Base-by-base conservation (phyloP, 2,329 filamentous ascomycete genomes). In the Phyllosticta citrichinensis region DNA sequence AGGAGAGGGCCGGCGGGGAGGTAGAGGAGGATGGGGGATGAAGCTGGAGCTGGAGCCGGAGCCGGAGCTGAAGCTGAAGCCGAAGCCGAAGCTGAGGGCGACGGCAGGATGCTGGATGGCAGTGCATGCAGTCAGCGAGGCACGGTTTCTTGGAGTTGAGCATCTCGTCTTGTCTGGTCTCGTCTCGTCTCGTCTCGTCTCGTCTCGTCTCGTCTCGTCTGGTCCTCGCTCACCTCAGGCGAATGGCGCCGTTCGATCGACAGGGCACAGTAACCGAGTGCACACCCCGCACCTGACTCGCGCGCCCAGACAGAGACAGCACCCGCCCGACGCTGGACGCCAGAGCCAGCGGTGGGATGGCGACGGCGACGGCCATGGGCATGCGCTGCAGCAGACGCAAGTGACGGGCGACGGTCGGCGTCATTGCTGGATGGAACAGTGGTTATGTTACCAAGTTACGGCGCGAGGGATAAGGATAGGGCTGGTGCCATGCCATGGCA, bases 171-270 rank as follows among this genome's bases (percentile, higher is more conserved):
- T n/a, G n/a, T n/a, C n/a, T n/a, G n/a, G n/a, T n/a, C n/a, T n/a
- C n/a, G n/a, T n/a, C n/a, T n/a, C n/a, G n/a, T n/a, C n/a, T n/a
- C n/a, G n/a, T n/a, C n/a, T n/a, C n/a, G n/a, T n/a, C n/a, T n/a
- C n/a, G n/a, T n/a, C n/a, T n/a, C n/a, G n/a, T n/a, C n/a, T n/a
- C n/a, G n/a, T n/a, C n/a, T n/a, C n/a, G n/a, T n/a, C n/a, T n/a
- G n/a, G n/a, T n/a, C n/a, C n/a, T n/a, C n/a, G n/a, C 35, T 56
- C 68, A 77, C 76, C 77, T 74, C 54, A 79, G 63, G 50, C 64
- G 72, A 52, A 79, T 71, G 54, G 66, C 67, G 61, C 76, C 77
- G 65, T 75, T 78, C 53, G 76, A 77, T 24, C 75, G 68, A 65
- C 72, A 76, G 11, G 72, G 70, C 14, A 77, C 68, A 25, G 60